Evolutionary conservation across 2,329 filamentous ascomycete species (phyloP).

Genomic region (Penicillium italicum): DNA sequence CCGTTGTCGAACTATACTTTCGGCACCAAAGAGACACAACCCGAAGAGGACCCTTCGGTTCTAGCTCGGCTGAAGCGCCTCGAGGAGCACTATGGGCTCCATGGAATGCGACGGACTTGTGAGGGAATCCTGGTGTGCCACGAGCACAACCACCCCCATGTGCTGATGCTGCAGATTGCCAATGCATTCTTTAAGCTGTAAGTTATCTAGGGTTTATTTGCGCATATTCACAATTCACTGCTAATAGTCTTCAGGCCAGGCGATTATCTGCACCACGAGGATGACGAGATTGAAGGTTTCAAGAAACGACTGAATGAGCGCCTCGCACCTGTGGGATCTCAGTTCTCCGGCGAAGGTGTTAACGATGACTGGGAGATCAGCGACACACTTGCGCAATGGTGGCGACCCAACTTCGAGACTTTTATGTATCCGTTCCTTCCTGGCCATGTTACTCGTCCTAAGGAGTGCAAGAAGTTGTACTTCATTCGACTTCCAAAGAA

Average conservation of each 20-base stretch:
- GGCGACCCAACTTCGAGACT: constrained; percentile 97
- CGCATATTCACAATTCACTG: neutral
- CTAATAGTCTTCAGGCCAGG: constrained; percentile 59
- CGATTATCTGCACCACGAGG: constrained; percentile 81
- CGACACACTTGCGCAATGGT: constrained; percentile 96
- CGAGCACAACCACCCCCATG: constrained; percentile 98
- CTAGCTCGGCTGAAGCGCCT: constrained; percentile 86
- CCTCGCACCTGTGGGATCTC: constrained; percentile 82
- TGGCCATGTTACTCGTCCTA: constrained; percentile 89
- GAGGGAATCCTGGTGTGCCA: constrained; percentile 97
- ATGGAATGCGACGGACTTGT: constrained; percentile 96
- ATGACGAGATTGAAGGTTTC: constrained; percentile 93
- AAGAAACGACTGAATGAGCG: constrained; percentile 88
- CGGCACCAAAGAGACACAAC: constrained; percentile 95
- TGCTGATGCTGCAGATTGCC: constrained; percentile 97
- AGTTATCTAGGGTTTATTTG: constrained; percentile 18
- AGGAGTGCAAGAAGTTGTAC: constrained; percentile 99
- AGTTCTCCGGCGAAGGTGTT: constrained; percentile 76
- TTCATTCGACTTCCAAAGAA: constrained; percentile 90
- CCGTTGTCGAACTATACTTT: constrained; percentile 99
- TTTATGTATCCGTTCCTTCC: constrained; percentile 99
- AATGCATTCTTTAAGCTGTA: constrained; percentile 98
- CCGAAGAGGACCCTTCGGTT: constrained; percentile 95
- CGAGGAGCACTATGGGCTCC: constrained; percentile 87
- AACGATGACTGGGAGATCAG: constrained; percentile 93